Evolutionary conservation across 2,329 filamentous ascomycete genomes (phyloP).

Genomic region (Pseudocercospora vitis): DNA sequence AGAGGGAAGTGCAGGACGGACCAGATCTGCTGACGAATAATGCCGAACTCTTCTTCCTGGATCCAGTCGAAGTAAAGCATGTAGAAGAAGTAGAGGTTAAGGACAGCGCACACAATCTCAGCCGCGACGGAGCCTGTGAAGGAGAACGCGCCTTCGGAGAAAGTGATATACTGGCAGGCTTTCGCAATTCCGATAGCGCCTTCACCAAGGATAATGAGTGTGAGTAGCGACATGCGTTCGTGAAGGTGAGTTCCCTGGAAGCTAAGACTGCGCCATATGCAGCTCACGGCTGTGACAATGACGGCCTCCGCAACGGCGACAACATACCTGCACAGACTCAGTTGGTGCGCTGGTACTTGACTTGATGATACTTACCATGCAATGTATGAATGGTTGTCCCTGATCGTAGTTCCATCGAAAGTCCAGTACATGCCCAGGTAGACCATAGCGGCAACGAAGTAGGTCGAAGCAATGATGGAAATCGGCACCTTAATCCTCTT

Average conservation of each 20-base stretch:
- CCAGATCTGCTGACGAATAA: conserved; percentile 31
- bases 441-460: conserved; percentile 38
- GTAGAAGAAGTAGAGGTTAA: conserved; percentile 37
- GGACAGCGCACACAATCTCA: conserved; percentile 36
- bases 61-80: conserved; percentile 32
- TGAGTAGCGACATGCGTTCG: conserved; percentile 42
- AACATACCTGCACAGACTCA: conserved; percentile 47
- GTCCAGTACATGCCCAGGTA: conserved; percentile 37
- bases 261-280: conserved; percentile 37
- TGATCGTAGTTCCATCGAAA: neutral
- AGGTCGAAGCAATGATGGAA: conserved; percentile 36
- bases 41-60: conserved; percentile 27
- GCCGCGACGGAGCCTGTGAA: conserved; percentile 33
- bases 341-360: too few species aligned
- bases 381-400: conserved; percentile 42
- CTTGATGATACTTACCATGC: conserved; percentile 55
- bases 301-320: conserved; percentile 37
- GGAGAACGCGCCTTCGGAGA: conserved; percentile 22
- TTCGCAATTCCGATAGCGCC: conserved; percentile 42
- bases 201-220: conserved; percentile 43
- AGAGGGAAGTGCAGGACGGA: conserved; percentile 31
- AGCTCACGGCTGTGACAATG: conserved; percentile 36
- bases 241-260: conserved; percentile 44
- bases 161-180: conserved; percentile 39
- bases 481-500: conserved; percentile 36